These are phyloP conservation scores for Eremochloa ophiuroides DNA, from an alignment of 176 grass and related monocot genomes.

Conservation along the genomic window DNA sequence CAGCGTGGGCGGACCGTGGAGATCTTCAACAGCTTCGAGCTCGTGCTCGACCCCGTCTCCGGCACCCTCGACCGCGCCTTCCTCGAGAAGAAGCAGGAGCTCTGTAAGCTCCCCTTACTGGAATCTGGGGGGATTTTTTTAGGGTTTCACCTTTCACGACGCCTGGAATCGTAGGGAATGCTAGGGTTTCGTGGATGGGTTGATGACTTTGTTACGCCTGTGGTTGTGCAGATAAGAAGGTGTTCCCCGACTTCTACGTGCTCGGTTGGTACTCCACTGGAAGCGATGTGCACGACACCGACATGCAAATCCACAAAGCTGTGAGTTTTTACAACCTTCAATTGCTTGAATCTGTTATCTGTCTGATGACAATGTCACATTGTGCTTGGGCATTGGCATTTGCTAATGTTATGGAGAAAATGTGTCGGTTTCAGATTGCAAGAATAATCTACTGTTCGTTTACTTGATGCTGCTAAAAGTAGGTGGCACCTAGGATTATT, in stretches of 20 bases:
- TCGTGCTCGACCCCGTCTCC: constrained; percentile 74
- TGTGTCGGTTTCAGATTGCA: background rate
- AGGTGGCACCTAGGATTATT: background rate
- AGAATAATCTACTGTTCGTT: background rate
- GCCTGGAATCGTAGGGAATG: background rate
- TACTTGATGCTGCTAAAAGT: background rate
- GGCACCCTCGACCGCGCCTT: constrained; percentile 85
- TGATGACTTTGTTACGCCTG: constrained; percentile 26
- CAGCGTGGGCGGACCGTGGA: constrained; percentile 92
- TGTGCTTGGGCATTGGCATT: background rate
- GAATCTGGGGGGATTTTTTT: background rate
- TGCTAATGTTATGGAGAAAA: background rate
- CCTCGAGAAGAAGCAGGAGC: constrained; percentile 99
- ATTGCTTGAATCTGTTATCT: background rate
- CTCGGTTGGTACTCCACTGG: constrained; percentile 98
- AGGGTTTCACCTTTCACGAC: background rate
- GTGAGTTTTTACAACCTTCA: constrained; percentile 48
- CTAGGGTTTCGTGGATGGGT: constrained; percentile 20
- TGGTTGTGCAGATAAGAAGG: constrained; percentile 88
- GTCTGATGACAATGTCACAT: background rate
- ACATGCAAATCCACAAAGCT: constrained; percentile 87
- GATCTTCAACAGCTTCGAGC: constrained; percentile 99
- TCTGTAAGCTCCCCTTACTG: constrained; percentile 46
- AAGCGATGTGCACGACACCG: constrained; percentile 83
- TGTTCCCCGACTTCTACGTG: constrained; percentile 90